Evolutionary conservation across 192 early-diverging fungal species (phyloP), one percentile per base, ranked within the genome.

Genomic region (Ambispora gerdemannii): DNA sequence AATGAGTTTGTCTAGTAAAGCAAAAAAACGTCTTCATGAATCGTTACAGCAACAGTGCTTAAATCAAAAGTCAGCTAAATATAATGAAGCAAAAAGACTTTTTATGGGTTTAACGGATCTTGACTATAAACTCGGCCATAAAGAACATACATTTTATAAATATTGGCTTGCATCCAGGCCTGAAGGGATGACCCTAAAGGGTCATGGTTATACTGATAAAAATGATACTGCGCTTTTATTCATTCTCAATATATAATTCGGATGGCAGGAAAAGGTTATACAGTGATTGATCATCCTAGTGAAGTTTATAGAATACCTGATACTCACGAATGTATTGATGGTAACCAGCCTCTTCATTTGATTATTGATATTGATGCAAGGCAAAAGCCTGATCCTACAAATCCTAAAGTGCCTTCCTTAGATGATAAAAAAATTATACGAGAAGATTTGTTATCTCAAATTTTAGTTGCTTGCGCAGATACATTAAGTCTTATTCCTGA

Each of bases 221-320:
- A 64, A 64, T 24, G 25, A 64, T 49, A 49, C 25, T 64, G 35
- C 63, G 15, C 63, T 64, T 64, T 50, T 64, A 49, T 64, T 64
- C 15, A 64, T 64, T 64, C 63, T 64, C 20, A 64, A 47, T 64
- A 64, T 64, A 64, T 64, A 49, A 50, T 64, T 64, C 63, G 38
- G 15, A 43, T 50, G 20, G 38, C 33, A 64, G 47, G 38, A 38
- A 64, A 64, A 47, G n/a, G n/a, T n/a, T 64, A 27, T 64, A 30
- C 36, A 49, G 17, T 64, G n/a, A 47, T 64, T 22, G 20, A 64
- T 64, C 47, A 64, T 64, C 63, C 63, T 47, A 47, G 10, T 64
- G 63, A 64, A 64, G 63, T 56, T 56, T 56, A 56, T 56, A 27
- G 53, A 56, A 56, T 24, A 56, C 53, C 53, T 24, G 27, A 56